Conservation (phyloP, 768 basidiomycete species). For the Lentinula guzmanii region DNA sequence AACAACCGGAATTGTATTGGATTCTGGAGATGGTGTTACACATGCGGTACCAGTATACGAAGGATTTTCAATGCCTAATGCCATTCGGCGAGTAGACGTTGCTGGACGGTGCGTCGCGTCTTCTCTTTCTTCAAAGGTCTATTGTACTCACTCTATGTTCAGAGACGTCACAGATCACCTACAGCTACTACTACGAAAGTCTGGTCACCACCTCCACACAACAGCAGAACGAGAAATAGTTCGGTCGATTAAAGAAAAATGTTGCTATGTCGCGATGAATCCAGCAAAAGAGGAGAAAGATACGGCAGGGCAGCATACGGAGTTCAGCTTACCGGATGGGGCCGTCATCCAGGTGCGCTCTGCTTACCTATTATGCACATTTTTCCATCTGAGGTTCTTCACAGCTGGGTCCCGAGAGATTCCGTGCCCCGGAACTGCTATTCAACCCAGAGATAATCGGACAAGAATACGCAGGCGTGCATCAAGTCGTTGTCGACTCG, state of each 20-base stretch:
- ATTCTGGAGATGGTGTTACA: constrained; percentile 98
- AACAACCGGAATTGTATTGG: constrained; percentile 98
- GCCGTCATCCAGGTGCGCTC: constrained; percentile 75
- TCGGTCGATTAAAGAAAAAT: constrained; percentile 96
- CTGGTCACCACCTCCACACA: constrained; percentile 92
- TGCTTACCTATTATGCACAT: not conserved
- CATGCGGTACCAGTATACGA: constrained; percentile 99
- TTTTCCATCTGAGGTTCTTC: constrained; percentile 8
- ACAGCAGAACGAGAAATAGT: constrained; percentile 97
- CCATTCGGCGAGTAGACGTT: constrained; percentile 92
- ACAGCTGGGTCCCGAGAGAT: constrained; percentile 91
- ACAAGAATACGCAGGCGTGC: constrained; percentile 93
- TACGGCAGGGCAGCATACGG: constrained; percentile 65
- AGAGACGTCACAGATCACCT: constrained; percentile 98
- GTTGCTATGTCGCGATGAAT: constrained; percentile 91
- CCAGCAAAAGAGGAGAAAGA: constrained; percentile 97
- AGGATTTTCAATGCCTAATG: constrained; percentile 98
- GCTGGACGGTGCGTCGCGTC: constrained; percentile 73
- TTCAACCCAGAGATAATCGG: constrained; percentile 98
- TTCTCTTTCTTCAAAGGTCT: not conserved
- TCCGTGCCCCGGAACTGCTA: constrained; percentile 94
- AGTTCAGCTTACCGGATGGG: constrained; percentile 92
- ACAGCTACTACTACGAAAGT: constrained; percentile 88
- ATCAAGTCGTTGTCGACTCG: constrained; percentile 98
- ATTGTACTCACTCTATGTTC: not conserved